Conservation (phyloP, 1,284 basidiomycete species). For the Grifola frondosa region DNA sequence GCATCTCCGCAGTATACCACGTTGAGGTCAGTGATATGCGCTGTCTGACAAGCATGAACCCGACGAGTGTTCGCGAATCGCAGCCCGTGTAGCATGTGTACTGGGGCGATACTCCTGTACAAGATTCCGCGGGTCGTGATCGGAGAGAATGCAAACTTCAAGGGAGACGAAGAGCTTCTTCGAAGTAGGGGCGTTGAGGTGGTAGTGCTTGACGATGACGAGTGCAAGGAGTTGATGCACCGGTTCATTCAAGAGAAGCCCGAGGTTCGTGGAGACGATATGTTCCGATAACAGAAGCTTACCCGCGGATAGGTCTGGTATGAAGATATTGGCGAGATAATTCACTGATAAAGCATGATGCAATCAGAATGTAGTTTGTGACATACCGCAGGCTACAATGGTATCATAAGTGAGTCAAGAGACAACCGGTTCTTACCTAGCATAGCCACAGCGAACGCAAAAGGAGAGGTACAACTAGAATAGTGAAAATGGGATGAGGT, state of each 20-base stretch:
- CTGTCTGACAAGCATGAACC: neutral
- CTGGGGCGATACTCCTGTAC: conserved; percentile 58
- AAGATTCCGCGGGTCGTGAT: conserved; percentile 61
- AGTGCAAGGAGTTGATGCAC: conserved; percentile 30
- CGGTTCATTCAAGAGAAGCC: conserved; percentile 32
- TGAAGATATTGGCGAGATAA: conserved; percentile 53
- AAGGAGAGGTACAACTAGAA: too few species aligned
- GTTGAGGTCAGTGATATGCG: conserved; percentile 38
- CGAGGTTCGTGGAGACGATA: conserved; percentile 37
- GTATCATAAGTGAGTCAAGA: too few species aligned
- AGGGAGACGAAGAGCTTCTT: conserved; percentile 51
- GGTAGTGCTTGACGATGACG: conserved; percentile 44
- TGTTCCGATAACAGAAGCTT: neutral
- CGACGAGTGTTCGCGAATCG: neutral
- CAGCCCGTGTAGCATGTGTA: conserved; percentile 64
- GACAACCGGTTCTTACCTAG: too few species aligned
- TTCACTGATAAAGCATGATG: neutral
- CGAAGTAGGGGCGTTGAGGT: conserved; percentile 52
- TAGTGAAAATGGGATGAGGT: too few species aligned
- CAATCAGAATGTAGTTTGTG: too few species aligned
- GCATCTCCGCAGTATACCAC: conserved; percentile 41
- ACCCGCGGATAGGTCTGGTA: conserved; percentile 46
- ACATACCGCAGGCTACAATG: too few species aligned
- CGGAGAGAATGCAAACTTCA: conserved; percentile 53
- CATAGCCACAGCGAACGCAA: too few species aligned